Evolutionary conservation across 2,329 filamentous ascomycete species (phyloP).

Genomic region (Botryotinia narcissicola): DNA sequence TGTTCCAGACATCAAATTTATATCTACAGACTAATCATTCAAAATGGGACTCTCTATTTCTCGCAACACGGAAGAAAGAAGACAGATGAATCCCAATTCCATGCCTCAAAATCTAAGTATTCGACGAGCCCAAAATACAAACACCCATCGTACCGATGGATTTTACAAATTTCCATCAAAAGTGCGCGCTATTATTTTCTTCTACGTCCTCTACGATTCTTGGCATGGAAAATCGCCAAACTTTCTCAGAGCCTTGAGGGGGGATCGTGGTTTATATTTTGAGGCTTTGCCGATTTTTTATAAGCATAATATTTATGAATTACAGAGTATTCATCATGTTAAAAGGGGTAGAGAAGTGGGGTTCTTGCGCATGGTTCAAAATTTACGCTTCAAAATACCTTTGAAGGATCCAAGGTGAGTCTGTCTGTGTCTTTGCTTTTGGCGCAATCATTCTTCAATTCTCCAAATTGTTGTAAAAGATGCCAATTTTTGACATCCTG

Average conservation of each 20-base stretch:
- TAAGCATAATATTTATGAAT: no score
- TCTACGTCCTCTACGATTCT: neutral
- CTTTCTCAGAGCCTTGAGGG: neutral
- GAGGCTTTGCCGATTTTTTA: neutral
- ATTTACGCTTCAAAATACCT: neutral
- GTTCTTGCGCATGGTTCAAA: neutral
- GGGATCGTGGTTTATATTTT: neutral
- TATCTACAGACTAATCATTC: neutral
- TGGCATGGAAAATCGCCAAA: neutral
- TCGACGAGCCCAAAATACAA: neutral
- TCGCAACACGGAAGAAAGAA: neutral
- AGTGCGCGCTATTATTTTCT: neutral
- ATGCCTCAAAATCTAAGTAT: neutral
- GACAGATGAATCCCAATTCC: neutral
- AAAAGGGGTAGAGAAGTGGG: no score
- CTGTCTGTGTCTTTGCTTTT: neutral
- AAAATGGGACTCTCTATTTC: neutral
- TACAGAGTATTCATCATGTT: no score
- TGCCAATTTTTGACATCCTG: neutral
- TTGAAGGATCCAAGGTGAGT: neutral
- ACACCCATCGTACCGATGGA: fast-evolving
- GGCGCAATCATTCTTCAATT: neutral
- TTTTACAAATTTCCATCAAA: neutral
- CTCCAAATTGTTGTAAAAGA: neutral
- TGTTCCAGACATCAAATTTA: neutral